phyloP scores from a whole-genome alignment of 2,329 filamentous ascomycete genomes.

The Pestalotiopsis sp. region DNA sequence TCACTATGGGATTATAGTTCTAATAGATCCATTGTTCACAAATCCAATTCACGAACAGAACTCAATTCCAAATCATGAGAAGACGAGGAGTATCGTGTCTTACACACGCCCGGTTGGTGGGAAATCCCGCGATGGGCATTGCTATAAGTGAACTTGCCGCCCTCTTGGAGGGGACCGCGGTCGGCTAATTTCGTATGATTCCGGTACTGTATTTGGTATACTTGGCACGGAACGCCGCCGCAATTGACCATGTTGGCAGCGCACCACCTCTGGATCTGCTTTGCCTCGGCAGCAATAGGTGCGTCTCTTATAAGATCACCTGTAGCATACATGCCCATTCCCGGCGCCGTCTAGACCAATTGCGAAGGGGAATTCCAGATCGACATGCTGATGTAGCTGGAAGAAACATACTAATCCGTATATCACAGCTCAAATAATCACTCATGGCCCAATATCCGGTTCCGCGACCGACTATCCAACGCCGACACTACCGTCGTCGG shows the following conservation, averaged over 20 bases:
- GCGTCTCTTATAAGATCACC: not conserved
- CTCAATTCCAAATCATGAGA: too few relatives aligned
- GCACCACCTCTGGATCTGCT: not conserved
- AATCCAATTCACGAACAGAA: too few relatives aligned
- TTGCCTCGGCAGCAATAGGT: not conserved
- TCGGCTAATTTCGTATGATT: not conserved
- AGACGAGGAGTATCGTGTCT: too few relatives aligned
- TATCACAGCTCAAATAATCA: not conserved
- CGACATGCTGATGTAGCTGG: not conserved
- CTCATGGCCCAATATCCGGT: not conserved
- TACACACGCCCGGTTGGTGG: too few relatives aligned
- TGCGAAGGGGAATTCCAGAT: not conserved
- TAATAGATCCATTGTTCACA: too few relatives aligned
- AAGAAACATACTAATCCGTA: not conserved
- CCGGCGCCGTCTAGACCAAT: not conserved
- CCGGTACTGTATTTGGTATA: not conserved
- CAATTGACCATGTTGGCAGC: not conserved
- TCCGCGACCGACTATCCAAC: constrained; percentile 3
- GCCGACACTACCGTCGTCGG: not conserved
- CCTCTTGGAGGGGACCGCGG: not conserved
- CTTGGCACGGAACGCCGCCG: not conserved
- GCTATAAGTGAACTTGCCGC: not conserved
- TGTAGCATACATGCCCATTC: not conserved
- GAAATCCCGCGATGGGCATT: too few relatives aligned
- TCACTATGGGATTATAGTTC: not conserved